Percentiles rank a stretch among this genome's conserved stretches.
phyloP scores from a whole-genome alignment of 495 filamentous ascomycete genomes.

The Letharia columbiana region DNA sequence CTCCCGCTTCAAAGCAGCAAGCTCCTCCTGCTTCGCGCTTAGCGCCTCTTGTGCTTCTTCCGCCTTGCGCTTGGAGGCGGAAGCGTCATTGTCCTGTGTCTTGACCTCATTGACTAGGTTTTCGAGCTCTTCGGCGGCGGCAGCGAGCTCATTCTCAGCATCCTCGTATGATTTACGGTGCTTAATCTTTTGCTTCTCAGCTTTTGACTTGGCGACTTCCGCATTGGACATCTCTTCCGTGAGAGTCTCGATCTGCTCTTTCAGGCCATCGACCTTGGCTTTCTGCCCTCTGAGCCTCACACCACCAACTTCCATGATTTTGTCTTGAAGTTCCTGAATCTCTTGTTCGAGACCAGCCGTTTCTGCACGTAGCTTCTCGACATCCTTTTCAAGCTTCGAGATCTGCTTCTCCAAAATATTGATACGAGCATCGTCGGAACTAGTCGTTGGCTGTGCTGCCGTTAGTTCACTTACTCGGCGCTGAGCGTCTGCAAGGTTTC shows the following conservation, averaged over 20 bases:
- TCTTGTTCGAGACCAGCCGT: slow-evolving; percentile 81
- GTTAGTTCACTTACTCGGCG: slow-evolving; percentile 73
- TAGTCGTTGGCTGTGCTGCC: slow-evolving; percentile 67
- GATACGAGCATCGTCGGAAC: slow-evolving; percentile 64
- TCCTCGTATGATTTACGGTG: slow-evolving; percentile 70
- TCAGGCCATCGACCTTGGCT: slow-evolving; percentile 83
- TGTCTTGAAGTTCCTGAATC: slow-evolving; percentile 82
- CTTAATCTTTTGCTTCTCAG: slow-evolving; percentile 84
- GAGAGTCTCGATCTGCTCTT: slow-evolving; percentile 73
- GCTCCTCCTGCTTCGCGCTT: slow-evolving; percentile 68
- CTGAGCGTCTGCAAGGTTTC: slow-evolving; percentile 75
- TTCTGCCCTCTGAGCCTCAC: slow-evolving; percentile 85
- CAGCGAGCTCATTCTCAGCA: slow-evolving; percentile 66
- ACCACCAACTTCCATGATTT: slow-evolving; percentile 97
- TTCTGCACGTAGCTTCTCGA: slow-evolving; percentile 70
- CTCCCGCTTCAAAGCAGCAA: slow-evolving; percentile 70
- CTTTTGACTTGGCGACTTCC: slow-evolving; percentile 78
- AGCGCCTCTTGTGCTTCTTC: slow-evolving; percentile 81
- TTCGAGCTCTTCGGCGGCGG: slow-evolving; percentile 60
- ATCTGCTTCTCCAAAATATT: slow-evolving; percentile 68
- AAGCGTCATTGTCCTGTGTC: slow-evolving; percentile 65
- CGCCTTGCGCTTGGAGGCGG: slow-evolving; percentile 61
- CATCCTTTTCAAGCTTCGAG: slow-evolving; percentile 61
- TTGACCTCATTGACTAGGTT: slow-evolving; percentile 66
- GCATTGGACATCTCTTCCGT: slow-evolving; percentile 74